Conservation (phyloP, 805 yeast genomes). For the Candida ponderosae region DNA sequence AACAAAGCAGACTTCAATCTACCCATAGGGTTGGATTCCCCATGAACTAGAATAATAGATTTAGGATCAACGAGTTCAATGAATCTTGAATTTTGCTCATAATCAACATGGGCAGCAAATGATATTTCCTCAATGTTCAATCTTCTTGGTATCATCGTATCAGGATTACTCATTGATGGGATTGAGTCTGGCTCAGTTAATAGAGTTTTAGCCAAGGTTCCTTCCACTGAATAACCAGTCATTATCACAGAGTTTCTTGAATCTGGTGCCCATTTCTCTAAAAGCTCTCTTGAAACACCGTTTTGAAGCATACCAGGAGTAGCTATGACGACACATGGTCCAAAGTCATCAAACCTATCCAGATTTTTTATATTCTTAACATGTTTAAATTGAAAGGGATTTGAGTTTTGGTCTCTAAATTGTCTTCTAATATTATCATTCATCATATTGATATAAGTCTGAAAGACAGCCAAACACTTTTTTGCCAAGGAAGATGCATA, state of each 20-base stretch:
- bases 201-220: slow-evolving; percentile 91
- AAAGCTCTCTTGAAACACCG: slow-evolving; percentile 84
- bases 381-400: slow-evolving; percentile 86
- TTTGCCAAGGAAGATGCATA: slow-evolving; percentile 92
- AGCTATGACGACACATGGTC: slow-evolving; percentile 94
- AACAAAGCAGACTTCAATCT: slow-evolving; percentile 86
- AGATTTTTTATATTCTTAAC: slow-evolving; percentile 72
- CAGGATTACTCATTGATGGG: slow-evolving; percentile 76
- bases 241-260: slow-evolving; percentile 78
- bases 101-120: slow-evolving; percentile 99
- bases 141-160: slow-evolving; percentile 78
- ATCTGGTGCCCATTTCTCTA: slow-evolving; percentile 98
- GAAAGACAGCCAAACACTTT: slow-evolving; percentile 96
- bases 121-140: slow-evolving; percentile 87
- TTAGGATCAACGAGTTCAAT: slow-evolving; percentile 83
- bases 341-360: slow-evolving; percentile 84
- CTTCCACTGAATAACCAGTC: slow-evolving; percentile 98
- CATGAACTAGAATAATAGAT: slow-evolving; percentile 88
- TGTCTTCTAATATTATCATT: slow-evolving; percentile 77
- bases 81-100: slow-evolving; percentile 84
- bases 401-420: slow-evolving; percentile 69
- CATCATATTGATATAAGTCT: slow-evolving; percentile 96
- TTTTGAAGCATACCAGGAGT: slow-evolving; percentile 98
- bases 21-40: slow-evolving; percentile 98
- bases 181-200: slow-evolving; percentile 87